A percentile compares a stretch with the other conserved stretches of the same genome.
These are phyloP conservation scores for Leishmania braziliensis DNA, from an alignment of 208 protist species.

Conservation along the genomic window DNA sequence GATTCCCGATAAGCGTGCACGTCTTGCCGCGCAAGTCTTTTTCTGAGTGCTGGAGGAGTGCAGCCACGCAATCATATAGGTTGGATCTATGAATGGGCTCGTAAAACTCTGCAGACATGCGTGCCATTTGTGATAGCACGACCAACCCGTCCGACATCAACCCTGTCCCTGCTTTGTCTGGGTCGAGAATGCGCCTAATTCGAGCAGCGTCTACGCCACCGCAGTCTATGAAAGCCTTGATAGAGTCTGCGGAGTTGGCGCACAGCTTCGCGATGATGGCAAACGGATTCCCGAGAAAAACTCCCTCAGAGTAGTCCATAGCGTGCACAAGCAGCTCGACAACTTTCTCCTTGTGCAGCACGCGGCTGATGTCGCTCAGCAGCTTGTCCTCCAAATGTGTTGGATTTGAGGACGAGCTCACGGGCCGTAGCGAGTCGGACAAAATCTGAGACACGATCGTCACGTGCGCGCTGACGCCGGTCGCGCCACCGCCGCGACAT, in stretches of 20 bases:
- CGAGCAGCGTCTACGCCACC: conserved; percentile 78
- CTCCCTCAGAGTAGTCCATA: conserved; percentile 82
- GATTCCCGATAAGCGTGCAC: conserved; percentile 95
- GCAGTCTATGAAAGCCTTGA: conserved; percentile 82
- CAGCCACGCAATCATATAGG: conserved; percentile 68
- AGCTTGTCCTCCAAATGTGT: conserved; percentile 55
- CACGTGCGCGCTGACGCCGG: conserved; percentile 82
- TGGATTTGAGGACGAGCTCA: conserved; percentile 37
- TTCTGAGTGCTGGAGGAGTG: conserved; percentile 75
- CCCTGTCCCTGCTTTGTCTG: conserved; percentile 60
- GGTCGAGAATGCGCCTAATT: conserved; percentile 79
- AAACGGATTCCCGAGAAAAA: conserved; percentile 84
- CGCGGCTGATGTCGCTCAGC: conserved; percentile 58
- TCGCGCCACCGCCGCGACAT: conserved; percentile 73
- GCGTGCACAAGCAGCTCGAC: conserved; percentile 81
- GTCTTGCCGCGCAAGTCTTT: conserved; percentile 87
- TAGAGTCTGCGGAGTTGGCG: conserved; percentile 77
- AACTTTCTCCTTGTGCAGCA: conserved; percentile 76
- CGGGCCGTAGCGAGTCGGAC: conserved; percentile 53
- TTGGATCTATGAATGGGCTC: conserved; percentile 79
- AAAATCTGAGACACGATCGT: conserved; percentile 84
- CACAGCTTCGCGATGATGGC: conserved; percentile 84
- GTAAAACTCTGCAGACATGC: conserved; percentile 89
- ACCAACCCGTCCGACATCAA: conserved; percentile 89
- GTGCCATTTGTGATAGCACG: conserved; percentile 92